phyloP scores from a whole-genome alignment of 1,139 yeast genomes.

The Komagataea norvegica region DNA sequence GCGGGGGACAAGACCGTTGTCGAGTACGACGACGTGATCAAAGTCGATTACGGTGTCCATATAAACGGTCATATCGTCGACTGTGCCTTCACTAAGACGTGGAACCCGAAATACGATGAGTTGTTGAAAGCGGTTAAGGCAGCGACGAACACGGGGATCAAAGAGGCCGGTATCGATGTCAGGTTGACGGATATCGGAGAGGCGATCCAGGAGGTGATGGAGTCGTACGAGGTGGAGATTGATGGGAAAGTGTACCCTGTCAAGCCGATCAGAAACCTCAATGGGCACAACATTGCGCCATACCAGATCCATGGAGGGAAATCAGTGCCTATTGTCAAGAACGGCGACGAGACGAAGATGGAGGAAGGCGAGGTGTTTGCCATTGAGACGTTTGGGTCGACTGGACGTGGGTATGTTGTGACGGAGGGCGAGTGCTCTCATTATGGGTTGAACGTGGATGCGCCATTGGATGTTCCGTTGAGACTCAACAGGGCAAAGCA shows the following conservation, averaged over 20 bases:
- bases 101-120: slow-evolving; percentile 77
- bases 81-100: slow-evolving; percentile 90
- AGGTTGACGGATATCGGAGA: slow-evolving; percentile 94
- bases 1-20: slow-evolving; percentile 85
- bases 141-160: slow-evolving; percentile 91
- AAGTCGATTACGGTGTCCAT: slow-evolving; percentile 96
- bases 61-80: slow-evolving; percentile 94
- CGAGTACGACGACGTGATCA: slow-evolving; percentile 86
- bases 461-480: slow-evolving; percentile 39
- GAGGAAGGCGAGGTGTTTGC: slow-evolving; percentile 99
- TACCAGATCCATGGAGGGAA: slow-evolving; percentile 90
- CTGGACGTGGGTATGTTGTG: slow-evolving; percentile 89
- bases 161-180: slow-evolving; percentile 94
- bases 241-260: slow-evolving; percentile 83
- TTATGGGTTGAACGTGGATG: slow-evolving; percentile 62
- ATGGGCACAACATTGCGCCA: slow-evolving; percentile 89
- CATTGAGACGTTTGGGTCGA: slow-evolving; percentile 95
- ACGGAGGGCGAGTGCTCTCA: slow-evolving; percentile 92
- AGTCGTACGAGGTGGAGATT: slow-evolving; percentile 86
- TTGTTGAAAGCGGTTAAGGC: slow-evolving; percentile 80
- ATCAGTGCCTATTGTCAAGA: slow-evolving; percentile 91
- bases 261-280: slow-evolving; percentile 84
- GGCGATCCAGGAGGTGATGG: slow-evolving; percentile 96
- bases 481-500: slow-evolving; percentile 62
- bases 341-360: slow-evolving; percentile 93